phyloP scores from a whole-genome alignment of 148 eudicot genomes.

The Amaranthus hypochondriacus region DNA sequence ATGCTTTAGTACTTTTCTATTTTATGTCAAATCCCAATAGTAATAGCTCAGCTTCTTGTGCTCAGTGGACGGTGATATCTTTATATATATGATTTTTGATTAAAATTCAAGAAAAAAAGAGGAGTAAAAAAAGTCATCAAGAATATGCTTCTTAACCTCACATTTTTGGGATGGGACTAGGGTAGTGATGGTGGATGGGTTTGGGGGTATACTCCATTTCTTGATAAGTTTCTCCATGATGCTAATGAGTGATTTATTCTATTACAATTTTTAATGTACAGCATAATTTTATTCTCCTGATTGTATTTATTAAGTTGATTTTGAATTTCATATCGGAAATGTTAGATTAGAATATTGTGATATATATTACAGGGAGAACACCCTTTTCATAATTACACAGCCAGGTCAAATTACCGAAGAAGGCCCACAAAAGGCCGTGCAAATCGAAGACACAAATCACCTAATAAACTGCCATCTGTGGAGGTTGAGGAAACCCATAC shows the following conservation, averaged over 20 bases:
- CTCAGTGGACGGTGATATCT: not conserved
- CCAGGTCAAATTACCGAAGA: constrained; percentile 68
- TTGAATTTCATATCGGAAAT: too few relatives aligned
- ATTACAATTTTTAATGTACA: too few relatives aligned
- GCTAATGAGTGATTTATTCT: too few relatives aligned
- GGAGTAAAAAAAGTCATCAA: not conserved
- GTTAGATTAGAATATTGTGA: constrained; percentile 1
- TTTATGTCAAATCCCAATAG: not conserved
- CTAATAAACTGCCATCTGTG: constrained; percentile 19
- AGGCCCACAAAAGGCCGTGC: constrained; percentile 23
- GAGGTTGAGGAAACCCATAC: constrained; percentile 35
- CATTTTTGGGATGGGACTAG: not conserved
- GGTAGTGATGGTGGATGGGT: not conserved
- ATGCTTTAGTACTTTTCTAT: not conserved
- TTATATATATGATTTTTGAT: not conserved
- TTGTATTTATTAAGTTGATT: too few relatives aligned
- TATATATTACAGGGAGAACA: constrained; percentile 65
- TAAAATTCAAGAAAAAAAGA: not conserved
- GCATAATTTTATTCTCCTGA: too few relatives aligned
- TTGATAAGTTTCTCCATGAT: not conserved
- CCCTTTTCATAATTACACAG: constrained; percentile 92
- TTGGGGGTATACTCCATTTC: not conserved
- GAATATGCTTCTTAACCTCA: not conserved
- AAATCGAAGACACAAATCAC: constrained; percentile 28
- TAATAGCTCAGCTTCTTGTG: not conserved